phyloP scores from a whole-genome alignment of 441 rosid genomes.

The California macrophylla region DNA sequence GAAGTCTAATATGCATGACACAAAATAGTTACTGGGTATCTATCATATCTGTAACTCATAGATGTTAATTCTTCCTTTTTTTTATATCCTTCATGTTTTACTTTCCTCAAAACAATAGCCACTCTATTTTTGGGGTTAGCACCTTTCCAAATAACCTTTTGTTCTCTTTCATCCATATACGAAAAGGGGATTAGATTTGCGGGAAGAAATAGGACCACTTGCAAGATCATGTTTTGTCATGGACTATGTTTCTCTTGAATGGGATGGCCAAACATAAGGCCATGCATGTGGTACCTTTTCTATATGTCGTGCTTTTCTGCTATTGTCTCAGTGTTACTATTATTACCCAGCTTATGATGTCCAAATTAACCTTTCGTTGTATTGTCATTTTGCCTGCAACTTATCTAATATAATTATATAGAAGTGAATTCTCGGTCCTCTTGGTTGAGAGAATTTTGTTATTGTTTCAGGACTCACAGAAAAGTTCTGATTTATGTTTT shows the following conservation, averaged over 20 bases:
- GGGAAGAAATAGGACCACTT: background rate
- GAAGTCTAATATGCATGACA: background rate
- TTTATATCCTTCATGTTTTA: background rate
- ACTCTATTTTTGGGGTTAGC: background rate
- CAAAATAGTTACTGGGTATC: background rate
- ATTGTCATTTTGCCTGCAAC: background rate
- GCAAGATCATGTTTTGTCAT: background rate
- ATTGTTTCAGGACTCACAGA: slow-evolving; percentile 9
- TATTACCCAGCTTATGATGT: background rate
- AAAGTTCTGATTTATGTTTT: slow-evolving; percentile 9
- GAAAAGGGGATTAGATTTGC: background rate
- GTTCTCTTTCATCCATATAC: background rate
- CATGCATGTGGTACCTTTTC: background rate
- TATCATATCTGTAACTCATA: background rate
- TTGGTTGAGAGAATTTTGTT: slow-evolving; percentile 12
- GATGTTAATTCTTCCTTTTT: background rate
- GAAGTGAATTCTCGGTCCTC: background rate
- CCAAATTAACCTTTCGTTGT: background rate
- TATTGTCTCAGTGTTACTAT: background rate
- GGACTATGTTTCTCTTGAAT: background rate
- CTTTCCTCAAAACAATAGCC: background rate
- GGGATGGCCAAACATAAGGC: background rate
- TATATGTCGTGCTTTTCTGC: background rate
- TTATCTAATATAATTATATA: background rate
- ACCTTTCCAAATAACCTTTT: background rate